Evolutionary conservation across 805 yeast genomes (phyloP), one percentile per base, ranked within the genome.

Genomic region (Isabelozyma rhagii): DNA sequence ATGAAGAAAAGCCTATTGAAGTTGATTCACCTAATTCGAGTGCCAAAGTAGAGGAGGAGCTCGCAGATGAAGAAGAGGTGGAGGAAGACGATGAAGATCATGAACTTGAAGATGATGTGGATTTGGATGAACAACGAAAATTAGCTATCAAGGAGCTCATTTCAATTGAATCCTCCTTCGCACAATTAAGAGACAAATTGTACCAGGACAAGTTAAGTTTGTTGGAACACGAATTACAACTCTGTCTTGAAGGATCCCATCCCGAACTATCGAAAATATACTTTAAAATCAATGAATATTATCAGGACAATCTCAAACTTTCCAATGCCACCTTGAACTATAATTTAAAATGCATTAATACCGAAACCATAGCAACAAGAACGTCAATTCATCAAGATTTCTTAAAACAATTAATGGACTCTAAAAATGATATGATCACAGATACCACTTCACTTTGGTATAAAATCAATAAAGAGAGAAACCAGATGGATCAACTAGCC

Each of bases 391-490:
- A 93, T 65, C 98, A 94, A 66, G 88, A 89, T 62, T 89, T 80
- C 64, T 69, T 81, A 64, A 87, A 87, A 59, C 78, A 81, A 50
- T 72, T 81, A 36, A 81, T 84, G 57, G 96, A 90, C 61, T 66
- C 79, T 43, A 86, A 90, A 53, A 77, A 78, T 47, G 73, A 78
- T 25, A 76, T 89, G 72, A 77, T 93, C 44, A 75, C 81, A 51
- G 77, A 81, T 7, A 87, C 96, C 4, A 92, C 97, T 5, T 80
- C 86, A 40, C 78, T 82, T 54, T 94, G 98, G 98, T 93, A 93
- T 71, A 85, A 87, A 56, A 87, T 92, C 60, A 92, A 91, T 67
- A 83, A 85, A 59, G 98, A 94, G 64, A 78, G 97, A 58, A 78
- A 96, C 54, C 83, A 83, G 43, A 78, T 89, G 81, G 97, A 90